phyloP scores from a whole-genome alignment of 2,329 filamentous ascomycete genomes.

The Fusarium sp. region DNA sequence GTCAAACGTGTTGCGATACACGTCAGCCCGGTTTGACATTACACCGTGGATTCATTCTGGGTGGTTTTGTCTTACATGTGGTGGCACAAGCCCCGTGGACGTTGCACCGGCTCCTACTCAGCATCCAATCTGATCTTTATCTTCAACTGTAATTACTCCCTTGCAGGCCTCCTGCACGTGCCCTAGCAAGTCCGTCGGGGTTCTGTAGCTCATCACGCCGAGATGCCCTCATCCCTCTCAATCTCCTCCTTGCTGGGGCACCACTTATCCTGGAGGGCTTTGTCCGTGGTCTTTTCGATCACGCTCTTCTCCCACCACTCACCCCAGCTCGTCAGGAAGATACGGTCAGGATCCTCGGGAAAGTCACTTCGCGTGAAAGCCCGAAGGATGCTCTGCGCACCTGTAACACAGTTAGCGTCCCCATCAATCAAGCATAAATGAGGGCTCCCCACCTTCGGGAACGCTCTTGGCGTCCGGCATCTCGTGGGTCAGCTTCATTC shows the following conservation, averaged over 20 bases:
- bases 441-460: conserved; percentile 53
- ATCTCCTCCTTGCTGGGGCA: conserved; percentile 60
- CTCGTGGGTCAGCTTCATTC: conserved; percentile 44
- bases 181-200: neutral
- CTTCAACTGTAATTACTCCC: neutral
- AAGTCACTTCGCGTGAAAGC: conserved; percentile 60
- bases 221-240: conserved; percentile 56
- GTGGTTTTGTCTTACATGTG: neutral
- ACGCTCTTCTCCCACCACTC: conserved; percentile 65
- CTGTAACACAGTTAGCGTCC: conserved; percentile 45
- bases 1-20: neutral
- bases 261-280: conserved; percentile 64
- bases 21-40: neutral
- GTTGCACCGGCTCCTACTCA: neutral
- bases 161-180: neutral
- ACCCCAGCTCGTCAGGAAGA: conserved; percentile 68
- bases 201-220: neutral
- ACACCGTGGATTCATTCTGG: neutral
- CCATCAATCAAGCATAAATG: neutral
- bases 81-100: neutral
- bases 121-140: neutral
- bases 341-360: conserved; percentile 62
- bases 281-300: conserved; percentile 56
- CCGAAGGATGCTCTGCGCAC: conserved; percentile 58
- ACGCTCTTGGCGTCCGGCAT: conserved; percentile 62